Evolutionary conservation across 805 yeast species (phyloP).

Genomic region (Starmerella tilneyi): DNA sequence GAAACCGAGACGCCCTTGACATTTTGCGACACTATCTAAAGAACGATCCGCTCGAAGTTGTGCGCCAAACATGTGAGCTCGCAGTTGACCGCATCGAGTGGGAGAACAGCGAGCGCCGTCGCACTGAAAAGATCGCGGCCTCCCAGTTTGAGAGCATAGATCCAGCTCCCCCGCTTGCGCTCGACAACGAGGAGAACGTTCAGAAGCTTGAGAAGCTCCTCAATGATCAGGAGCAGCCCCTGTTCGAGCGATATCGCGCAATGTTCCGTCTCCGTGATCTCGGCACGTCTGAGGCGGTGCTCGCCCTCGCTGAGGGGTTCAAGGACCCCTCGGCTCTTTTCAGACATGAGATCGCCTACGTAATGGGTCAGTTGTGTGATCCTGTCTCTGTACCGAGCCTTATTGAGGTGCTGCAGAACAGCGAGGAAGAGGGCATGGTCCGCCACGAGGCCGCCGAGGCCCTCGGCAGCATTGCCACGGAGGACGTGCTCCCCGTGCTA

Average conservation of each 20-base stretch:
- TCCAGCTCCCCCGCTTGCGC: conserved; percentile 96
- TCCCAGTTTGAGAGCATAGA: conserved; percentile 81
- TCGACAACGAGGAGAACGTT: conserved; percentile 46
- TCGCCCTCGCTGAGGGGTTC: conserved; percentile 85
- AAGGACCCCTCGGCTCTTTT: conserved; percentile 84
- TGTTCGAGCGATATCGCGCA: conserved; percentile 93
- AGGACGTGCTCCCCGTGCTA: conserved; percentile 84
- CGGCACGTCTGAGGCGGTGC: conserved; percentile 84
- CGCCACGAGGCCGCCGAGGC: conserved; percentile 99
- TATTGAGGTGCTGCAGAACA: conserved; percentile 66
- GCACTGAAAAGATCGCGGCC: conserved; percentile 58
- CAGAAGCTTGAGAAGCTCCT: conserved; percentile 56
- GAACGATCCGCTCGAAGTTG: conserved; percentile 75
- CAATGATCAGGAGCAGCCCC: conserved; percentile 64
- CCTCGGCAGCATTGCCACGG: conserved; percentile 91
- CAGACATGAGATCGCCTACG: conserved; percentile 96
- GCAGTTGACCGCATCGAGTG: conserved; percentile 91
- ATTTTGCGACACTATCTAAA: conserved; percentile 52
- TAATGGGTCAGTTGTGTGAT: conserved; percentile 92
- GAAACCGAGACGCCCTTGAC: conserved; percentile 61
- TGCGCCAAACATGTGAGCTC: conserved; percentile 93
- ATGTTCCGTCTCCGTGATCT: conserved; percentile 96
- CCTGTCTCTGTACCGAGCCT: conserved; percentile 86
- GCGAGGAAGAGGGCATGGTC: conserved; percentile 90
- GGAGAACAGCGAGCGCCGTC: conserved; percentile 63